These are phyloP conservation scores for Oryza coarctata DNA, from an alignment of 176 grass and related monocot genomes.

Conservation along the genomic window DNA sequence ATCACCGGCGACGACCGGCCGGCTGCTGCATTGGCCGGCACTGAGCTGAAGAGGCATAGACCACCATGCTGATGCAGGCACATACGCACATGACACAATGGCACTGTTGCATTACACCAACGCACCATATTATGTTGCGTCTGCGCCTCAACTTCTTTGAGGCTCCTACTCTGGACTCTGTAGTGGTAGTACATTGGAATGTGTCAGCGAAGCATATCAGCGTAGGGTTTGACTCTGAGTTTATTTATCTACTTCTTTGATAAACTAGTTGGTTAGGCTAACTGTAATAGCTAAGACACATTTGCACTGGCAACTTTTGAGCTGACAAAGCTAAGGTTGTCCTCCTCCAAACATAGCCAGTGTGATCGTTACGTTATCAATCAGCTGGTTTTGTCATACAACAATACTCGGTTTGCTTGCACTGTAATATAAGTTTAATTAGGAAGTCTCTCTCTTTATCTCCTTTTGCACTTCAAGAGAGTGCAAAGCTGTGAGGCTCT, in stretches of 20 bases:
- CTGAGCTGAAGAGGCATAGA: background rate
- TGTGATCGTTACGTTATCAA: background rate
- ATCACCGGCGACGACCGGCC: too few relatives aligned
- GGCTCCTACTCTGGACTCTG: too few relatives aligned
- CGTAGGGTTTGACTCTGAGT: background rate
- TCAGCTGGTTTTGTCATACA: background rate
- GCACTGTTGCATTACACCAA: background rate
- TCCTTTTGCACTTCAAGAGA: background rate
- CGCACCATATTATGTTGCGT: too few relatives aligned
- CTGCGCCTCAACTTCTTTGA: background rate
- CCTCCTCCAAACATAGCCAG: background rate
- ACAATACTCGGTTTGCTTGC: background rate
- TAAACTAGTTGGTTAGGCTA: background rate
- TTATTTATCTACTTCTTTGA: background rate
- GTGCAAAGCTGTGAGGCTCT: background rate
- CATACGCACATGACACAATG: background rate
- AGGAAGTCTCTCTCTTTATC: background rate
- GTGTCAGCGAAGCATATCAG: background rate
- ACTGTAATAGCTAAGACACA: background rate
- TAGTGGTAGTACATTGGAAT: background rate
- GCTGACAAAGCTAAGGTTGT: background rate
- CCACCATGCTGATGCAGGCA: too few relatives aligned
- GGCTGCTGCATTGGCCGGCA: constrained; percentile 8
- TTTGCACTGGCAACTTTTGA: background rate
- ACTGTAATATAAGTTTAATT: constrained; percentile 10